These are phyloP conservation scores for Allium fistulosum DNA, from an alignment of 106 monocot genomes.

Conservation along the genomic window DNA sequence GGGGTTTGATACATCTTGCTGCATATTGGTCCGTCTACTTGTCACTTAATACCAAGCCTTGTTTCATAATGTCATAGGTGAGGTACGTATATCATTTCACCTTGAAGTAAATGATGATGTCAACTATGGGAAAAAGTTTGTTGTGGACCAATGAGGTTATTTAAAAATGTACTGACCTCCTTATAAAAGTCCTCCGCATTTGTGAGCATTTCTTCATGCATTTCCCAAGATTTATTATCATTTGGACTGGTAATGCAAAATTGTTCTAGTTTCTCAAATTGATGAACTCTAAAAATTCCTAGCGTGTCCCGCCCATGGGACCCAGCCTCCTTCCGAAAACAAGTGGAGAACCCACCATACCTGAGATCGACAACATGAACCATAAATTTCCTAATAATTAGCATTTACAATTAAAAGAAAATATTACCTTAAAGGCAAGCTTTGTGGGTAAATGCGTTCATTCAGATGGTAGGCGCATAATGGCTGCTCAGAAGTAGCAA, in stretches of 20 bases:
- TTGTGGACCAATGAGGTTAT: no score
- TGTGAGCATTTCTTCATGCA: constrained; percentile 95
- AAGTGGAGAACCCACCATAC: constrained; percentile 94
- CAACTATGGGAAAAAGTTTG: no score
- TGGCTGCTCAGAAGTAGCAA: constrained; percentile 96
- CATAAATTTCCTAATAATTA: background rate
- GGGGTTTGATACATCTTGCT: no score
- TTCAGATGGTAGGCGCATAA: constrained; percentile 86
- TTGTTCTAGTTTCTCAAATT: constrained; percentile 96
- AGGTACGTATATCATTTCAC: no score
- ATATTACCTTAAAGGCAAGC: constrained; percentile 58
- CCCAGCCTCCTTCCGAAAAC: constrained; percentile 95
- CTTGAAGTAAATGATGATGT: no score
- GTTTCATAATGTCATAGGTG: no score
- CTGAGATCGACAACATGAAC: constrained; percentile 16
- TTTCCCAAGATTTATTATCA: constrained; percentile 87
- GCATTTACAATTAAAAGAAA: background rate
- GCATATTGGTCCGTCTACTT: no score
- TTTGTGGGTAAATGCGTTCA: constrained; percentile 66
- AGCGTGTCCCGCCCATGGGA: constrained; percentile 94
- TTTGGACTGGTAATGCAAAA: constrained; percentile 88
- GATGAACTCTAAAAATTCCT: constrained; percentile 96
- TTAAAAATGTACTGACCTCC: constrained; percentile 28
- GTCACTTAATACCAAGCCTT: no score
- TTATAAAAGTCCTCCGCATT: constrained; percentile 94